These are phyloP conservation scores for Clitoria ternatea DNA, from an alignment of 306 rosid genomes.

Conservation along the genomic window DNA sequence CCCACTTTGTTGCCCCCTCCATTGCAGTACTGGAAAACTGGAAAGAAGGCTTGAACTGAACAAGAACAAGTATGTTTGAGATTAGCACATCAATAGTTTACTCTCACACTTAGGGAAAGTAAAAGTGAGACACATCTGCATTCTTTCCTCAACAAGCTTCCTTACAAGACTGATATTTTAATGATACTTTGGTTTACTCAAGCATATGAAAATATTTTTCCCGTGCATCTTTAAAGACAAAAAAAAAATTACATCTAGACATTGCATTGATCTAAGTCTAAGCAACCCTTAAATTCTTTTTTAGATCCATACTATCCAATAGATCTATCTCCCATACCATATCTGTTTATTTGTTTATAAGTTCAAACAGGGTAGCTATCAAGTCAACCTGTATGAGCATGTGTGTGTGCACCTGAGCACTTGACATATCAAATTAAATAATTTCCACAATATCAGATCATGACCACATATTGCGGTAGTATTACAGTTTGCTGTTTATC, in stretches of 20 bases:
- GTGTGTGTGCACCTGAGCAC: neutral
- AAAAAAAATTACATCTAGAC: neutral
- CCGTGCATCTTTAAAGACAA: neutral
- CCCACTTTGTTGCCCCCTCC: slow-evolving; percentile 97
- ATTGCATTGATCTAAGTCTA: slow-evolving; percentile 6
- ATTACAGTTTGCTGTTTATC: neutral
- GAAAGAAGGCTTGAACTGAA: slow-evolving; percentile 52
- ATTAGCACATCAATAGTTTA: neutral
- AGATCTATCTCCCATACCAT: neutral
- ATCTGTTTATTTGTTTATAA: neutral
- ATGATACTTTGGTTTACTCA: neutral
- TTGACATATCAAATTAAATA: neutral
- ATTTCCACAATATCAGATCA: slow-evolving; percentile 2
- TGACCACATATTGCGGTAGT: neutral
- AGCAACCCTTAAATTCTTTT: slow-evolving; percentile 1
- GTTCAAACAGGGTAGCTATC: neutral
- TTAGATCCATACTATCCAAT: neutral
- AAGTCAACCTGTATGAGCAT: neutral
- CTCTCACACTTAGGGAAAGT: neutral
- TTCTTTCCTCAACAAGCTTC: neutral
- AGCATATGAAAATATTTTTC: neutral
- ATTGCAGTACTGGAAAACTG: slow-evolving; percentile 60
- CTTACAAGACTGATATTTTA: slow-evolving; percentile 8
- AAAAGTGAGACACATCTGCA: neutral
- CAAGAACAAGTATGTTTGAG: neutral